Evolutionary conservation across 371 early-diverging fungal species (phyloP), one percentile per base, ranked within the genome.

Genomic region (Smittium mucronatum): DNA sequence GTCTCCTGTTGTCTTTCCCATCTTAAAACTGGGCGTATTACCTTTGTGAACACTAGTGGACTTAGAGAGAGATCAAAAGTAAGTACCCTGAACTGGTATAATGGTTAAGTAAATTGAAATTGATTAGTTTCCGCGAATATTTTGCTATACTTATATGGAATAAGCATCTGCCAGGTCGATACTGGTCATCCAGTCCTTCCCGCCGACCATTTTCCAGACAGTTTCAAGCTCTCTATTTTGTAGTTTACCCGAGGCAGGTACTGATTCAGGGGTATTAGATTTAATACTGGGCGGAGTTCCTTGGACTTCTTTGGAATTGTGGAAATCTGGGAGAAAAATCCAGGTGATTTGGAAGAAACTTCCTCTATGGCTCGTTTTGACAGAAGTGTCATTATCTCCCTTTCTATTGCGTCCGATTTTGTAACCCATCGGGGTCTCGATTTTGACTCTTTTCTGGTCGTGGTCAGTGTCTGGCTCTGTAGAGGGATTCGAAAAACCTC

Each of bases 1-100:
- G 72, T 72, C 1, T 80, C 80, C 16, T 75, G 70, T 2, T 35
- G 67, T 29, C 78, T 69, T 17, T 72, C 68, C 58, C 77, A 79
- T 34, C 67, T 71, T 31, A 81, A 63, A 0, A 76, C 70, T 0
- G 80, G 74, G 28, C 73, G 72, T n/a, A 81, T 72, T 31, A 80
- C 68, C 58, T 75, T 76, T 16, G 82, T 82, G 59, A 84, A 83
- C 25, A 77, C 75, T 2, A 70, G 70, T 0, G 80, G 81, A 1
- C 78, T 75, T 29, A 78, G 73, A 1, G 81, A 75, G 0, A 84
- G 74, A 2, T 80, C 84, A 66, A 84, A 84, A 0, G 81, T 74
- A 29, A 77, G 64, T 0, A 77, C 75, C 1, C 71, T 69, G 73
- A 75, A 84, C 80, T 81, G 72, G 80, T 81, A 26, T 72, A 69